Percentiles rank a stretch among this genome's conserved stretches.
These are phyloP conservation scores for Cicer bijugum DNA, from an alignment of 306 rosid species.

Conservation along the genomic window DNA sequence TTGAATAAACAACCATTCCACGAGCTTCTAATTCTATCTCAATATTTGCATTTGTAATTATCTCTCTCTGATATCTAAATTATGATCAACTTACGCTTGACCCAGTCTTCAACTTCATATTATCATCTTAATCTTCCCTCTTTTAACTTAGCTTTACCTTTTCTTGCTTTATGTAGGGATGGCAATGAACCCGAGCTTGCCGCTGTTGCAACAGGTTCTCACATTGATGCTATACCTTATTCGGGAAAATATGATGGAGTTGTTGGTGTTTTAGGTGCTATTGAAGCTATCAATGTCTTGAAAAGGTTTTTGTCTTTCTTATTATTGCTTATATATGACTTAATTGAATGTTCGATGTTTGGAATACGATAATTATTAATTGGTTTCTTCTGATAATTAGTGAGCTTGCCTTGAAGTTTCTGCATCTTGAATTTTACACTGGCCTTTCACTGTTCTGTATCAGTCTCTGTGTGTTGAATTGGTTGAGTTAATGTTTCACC, in stretches of 20 bases:
- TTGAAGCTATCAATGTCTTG: slow-evolving; percentile 87
- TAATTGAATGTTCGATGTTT: slow-evolving; percentile 18
- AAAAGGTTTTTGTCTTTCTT: slow-evolving; percentile 64
- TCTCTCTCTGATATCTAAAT: slow-evolving; percentile 4
- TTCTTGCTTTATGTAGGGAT: slow-evolving; percentile 60
- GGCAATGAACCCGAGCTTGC: slow-evolving; percentile 74
- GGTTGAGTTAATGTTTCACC: slow-evolving; percentile 9
- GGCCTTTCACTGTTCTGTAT: slow-evolving; percentile 21
- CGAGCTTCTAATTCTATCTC: slow-evolving; percentile 24
- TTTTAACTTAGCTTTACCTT: slow-evolving; percentile 33
- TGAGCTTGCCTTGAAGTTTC: slow-evolving; percentile 29
- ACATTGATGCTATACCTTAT: slow-evolving; percentile 95
- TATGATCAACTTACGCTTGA: not conserved
- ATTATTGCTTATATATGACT: slow-evolving; percentile 18
- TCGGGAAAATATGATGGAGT: slow-evolving; percentile 98
- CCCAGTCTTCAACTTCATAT: slow-evolving; percentile 31
- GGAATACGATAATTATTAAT: not conserved
- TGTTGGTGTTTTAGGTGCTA: slow-evolving; percentile 95
- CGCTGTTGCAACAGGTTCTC: slow-evolving; percentile 94
- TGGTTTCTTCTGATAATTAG: slow-evolving; percentile 32
- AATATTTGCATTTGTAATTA: not conserved
- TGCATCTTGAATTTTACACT: slow-evolving; percentile 6
- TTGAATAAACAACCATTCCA: not conserved
- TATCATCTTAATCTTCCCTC: slow-evolving; percentile 6
- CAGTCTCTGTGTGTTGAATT: not conserved